These are phyloP conservation scores for Lactifluus subvellereus DNA, from an alignment of 768 basidiomycete genomes.

Conservation along the genomic window DNA sequence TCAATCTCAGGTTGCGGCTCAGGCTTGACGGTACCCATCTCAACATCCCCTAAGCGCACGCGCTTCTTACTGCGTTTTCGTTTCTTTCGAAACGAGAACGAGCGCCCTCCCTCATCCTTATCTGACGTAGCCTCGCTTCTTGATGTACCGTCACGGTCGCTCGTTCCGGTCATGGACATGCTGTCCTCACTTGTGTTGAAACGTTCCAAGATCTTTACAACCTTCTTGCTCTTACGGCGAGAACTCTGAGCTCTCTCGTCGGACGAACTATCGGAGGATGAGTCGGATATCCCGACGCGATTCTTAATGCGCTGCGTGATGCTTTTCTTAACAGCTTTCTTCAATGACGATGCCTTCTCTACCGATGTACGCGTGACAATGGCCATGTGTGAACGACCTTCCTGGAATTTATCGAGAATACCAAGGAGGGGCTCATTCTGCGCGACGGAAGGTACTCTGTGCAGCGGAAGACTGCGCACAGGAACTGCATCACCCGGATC, in stretches of 20 bases:
- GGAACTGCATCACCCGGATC: slow-evolving; percentile 63
- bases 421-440: slow-evolving; percentile 80
- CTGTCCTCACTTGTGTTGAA: slow-evolving; percentile 8
- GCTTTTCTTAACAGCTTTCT: slow-evolving; percentile 75
- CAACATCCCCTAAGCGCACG: slow-evolving; percentile 25
- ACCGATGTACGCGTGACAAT: slow-evolving; percentile 50
- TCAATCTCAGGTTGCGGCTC: slow-evolving; percentile 29
- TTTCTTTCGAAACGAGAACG: slow-evolving; percentile 25
- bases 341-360: slow-evolving; percentile 61
- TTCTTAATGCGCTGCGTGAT: slow-evolving; percentile 72
- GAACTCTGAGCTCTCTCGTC: slow-evolving; percentile 33
- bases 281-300: slow-evolving; percentile 55
- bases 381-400: slow-evolving; percentile 88
- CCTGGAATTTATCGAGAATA: slow-evolving; percentile 85
- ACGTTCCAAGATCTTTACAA: slow-evolving; percentile 4
- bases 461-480: slow-evolving; percentile 74
- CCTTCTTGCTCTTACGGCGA: slow-evolving; percentile 21
- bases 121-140: slow-evolving; percentile 21
- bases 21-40: slow-evolving; percentile 30
- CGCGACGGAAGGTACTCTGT: slow-evolving; percentile 82
- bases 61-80: slow-evolving; percentile 25
- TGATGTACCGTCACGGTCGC: slow-evolving; percentile 28
- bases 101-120: slow-evolving; percentile 21
- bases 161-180: slow-evolving; percentile 12
- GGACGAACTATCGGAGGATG: slow-evolving; percentile 40